A percentile compares a stretch with the other conserved stretches of the same genome.
These are phyloP conservation scores for Pseudognaphalium luteoalbum DNA, from an alignment of 129 eudicot species.

Conservation along the genomic window DNA sequence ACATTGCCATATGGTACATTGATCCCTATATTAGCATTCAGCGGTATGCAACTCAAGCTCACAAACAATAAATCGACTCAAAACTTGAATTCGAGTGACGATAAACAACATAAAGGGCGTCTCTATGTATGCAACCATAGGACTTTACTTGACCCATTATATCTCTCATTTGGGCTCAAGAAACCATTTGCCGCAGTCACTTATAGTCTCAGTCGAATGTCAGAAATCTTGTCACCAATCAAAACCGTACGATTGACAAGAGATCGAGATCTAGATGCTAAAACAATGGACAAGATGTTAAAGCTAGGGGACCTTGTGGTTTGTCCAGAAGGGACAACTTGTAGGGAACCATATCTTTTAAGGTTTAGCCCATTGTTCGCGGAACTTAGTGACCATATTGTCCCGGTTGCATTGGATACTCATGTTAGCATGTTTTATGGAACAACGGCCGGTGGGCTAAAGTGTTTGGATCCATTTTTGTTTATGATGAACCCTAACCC, in stretches of 20 bases:
- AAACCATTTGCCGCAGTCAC: slow-evolving; percentile 58
- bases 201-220: slow-evolving; percentile 58
- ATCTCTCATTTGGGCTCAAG: slow-evolving; percentile 42
- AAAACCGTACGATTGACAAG: slow-evolving; percentile 60
- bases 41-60: slow-evolving; percentile 46
- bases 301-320: slow-evolving; percentile 61
- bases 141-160: slow-evolving; percentile 63
- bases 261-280: slow-evolving; percentile 45
- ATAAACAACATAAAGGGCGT: slow-evolving; percentile 39
- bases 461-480: slow-evolving; percentile 62
- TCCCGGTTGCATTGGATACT: slow-evolving; percentile 67
- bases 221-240: slow-evolving; percentile 66
- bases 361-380: slow-evolving; percentile 72
- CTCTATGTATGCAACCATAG: slow-evolving; percentile 75
- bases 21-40: slow-evolving; percentile 37
- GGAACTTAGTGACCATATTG: slow-evolving; percentile 54
- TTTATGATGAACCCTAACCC: slow-evolving; percentile 76
- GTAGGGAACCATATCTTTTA: slow-evolving; percentile 73
- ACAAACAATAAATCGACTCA: slow-evolving; percentile 14
- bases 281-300: slow-evolving; percentile 51
- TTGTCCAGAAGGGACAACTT: slow-evolving; percentile 90
- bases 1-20: slow-evolving; percentile 30
- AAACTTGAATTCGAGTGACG: not conserved
- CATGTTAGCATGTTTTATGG: slow-evolving; percentile 68
- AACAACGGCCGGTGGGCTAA: slow-evolving; percentile 70